Evolutionary conservation across 768 basidiomycete species (phyloP), one percentile per base, ranked within the genome.

Genomic region (Mycena crocata): DNA sequence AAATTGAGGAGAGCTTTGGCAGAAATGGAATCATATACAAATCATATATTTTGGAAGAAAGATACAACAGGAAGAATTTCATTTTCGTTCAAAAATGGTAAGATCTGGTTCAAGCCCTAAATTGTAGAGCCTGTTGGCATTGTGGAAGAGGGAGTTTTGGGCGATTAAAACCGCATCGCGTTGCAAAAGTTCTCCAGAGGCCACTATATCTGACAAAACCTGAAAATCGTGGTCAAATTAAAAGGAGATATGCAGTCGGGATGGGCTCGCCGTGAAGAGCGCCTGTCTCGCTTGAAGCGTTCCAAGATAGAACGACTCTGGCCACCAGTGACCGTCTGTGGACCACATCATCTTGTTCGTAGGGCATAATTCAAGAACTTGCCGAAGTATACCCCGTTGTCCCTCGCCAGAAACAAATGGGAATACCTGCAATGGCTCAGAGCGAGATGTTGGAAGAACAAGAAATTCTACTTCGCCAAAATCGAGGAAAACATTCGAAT

Each of bases 271-370:
- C 66, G 87, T 81, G 64, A 81, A 90, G 34, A 94, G 77, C 0
- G 83, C 88, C 42, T 86, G 74, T 28, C 93, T 84, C 4, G 90
- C 87, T 78, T 94, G 93, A 1, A 85, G 48, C 8, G 82, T 84
- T 4, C 87, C 91, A 15, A 94, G 81, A 74, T 93, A 93, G 71
- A 86, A 94, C 0, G 86, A 84, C 73, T 93, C 93, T 4, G 93
- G 93, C 87, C 90, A 93, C 86, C 89, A 88, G 71, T 88, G 87
- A 12, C 86, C 88, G 71, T 93, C 90, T 49, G 87, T 93, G 5
- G 91, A 93, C 90, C 91, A 94, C 80, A 94, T 73, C 30, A 94
- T 87, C 74, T 93, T 94, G 74, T 89, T 93, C 31, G 89, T 92
- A 15, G 93, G 93, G 21, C 85, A 81, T 17, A 93, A 77, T 75